Evolutionary conservation across 2,329 filamentous ascomycete species (phyloP).

Genomic region (Apiospora phragmitis): DNA sequence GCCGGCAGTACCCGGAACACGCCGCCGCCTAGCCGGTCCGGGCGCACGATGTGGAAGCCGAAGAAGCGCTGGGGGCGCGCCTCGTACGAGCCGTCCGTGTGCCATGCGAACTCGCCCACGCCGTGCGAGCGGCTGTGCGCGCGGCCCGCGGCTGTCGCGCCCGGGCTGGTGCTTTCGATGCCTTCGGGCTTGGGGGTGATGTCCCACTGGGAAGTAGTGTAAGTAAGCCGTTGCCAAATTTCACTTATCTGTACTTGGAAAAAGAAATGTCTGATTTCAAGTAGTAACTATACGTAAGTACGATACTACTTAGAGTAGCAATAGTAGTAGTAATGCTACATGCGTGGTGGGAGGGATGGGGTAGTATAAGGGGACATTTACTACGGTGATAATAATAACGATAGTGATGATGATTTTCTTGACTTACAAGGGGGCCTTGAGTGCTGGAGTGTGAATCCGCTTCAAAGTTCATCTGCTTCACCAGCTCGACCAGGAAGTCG

Average conservation of each 20-base stretch:
- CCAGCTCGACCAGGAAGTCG: neutral
- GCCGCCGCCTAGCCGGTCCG: constrained; percentile 14
- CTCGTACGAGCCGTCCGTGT: neutral
- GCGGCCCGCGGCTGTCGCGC: neutral
- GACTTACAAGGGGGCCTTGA: neutral
- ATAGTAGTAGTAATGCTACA: too few relatives aligned
- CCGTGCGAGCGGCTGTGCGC: neutral
- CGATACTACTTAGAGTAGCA: too few relatives aligned
- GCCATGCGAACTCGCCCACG: neutral
- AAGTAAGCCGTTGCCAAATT: too few relatives aligned
- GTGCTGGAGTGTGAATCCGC: neutral
- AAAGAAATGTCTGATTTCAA: too few relatives aligned
- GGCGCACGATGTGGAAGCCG: neutral
- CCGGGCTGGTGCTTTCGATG: neutral
- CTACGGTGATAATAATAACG: too few relatives aligned
- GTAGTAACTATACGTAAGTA: too few relatives aligned
- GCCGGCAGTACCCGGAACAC: constrained; percentile 5
- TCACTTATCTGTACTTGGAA: too few relatives aligned
- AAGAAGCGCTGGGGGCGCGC: neutral
- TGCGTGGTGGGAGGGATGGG: too few relatives aligned
- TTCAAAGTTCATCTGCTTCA: neutral
- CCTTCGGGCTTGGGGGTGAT: neutral
- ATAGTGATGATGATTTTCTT: neutral
- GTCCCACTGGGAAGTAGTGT: neutral
- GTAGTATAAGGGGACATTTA: too few relatives aligned